phyloP scores from a whole-genome alignment of 495 filamentous ascomycete species.

The Penicilliopsis zonata region DNA sequence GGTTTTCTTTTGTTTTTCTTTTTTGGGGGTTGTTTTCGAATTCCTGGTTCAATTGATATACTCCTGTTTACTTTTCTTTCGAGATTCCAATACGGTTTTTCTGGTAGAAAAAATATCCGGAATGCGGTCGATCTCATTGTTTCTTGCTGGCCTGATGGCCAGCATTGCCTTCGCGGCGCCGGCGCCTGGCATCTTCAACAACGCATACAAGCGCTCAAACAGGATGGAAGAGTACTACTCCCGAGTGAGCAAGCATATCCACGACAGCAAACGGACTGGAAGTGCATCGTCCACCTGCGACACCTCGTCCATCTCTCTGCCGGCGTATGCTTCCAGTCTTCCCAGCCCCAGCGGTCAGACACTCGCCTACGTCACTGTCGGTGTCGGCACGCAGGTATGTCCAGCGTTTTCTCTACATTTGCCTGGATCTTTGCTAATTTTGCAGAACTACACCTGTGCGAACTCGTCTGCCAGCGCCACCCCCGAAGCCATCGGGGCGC shows the following conservation, averaged over 20 bases:
- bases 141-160: conserved; percentile 18
- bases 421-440: neutral
- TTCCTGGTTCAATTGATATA: too few relatives aligned
- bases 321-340: conserved; percentile 34
- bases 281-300: conserved; percentile 20
- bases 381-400: conserved; percentile 59
- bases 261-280: conserved; percentile 7
- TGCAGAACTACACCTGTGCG: conserved; percentile 83
- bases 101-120: conserved; percentile 5
- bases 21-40: neutral
- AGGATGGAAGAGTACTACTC: conserved; percentile 24
- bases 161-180: conserved; percentile 22
- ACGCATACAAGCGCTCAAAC: conserved; percentile 25
- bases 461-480: conserved; percentile 37
- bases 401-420: neutral
- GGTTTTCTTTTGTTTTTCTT: neutral
- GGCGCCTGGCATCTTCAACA: conserved; percentile 14
- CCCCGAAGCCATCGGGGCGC: conserved; percentile 59
- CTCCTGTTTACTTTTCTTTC: neutral
- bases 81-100: neutral
- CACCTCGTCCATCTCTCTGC: conserved; percentile 24
- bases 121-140: conserved; percentile 19
- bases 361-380: conserved; percentile 68
- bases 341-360: conserved; percentile 44
- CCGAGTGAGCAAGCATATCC: conserved; percentile 28